phyloP scores from a whole-genome alignment of 257 asterid species.

The Schizonepeta tenuifolia region DNA sequence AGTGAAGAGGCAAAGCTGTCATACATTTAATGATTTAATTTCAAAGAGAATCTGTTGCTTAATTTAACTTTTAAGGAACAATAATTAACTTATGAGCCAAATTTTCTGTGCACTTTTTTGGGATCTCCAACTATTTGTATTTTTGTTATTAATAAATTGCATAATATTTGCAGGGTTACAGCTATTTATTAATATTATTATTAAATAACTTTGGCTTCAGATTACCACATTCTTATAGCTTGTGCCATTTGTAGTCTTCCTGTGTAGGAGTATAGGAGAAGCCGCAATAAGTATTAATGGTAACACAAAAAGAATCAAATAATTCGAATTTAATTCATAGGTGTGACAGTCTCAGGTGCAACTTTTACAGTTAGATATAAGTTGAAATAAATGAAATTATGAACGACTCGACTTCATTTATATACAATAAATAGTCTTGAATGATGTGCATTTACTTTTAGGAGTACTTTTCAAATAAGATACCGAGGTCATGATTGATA shows the following conservation, averaged over 20 bases:
- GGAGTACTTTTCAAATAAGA: too few relatives aligned
- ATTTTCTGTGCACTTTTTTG: slow-evolving; percentile 22
- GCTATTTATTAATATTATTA: not conserved
- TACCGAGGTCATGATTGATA: too few relatives aligned
- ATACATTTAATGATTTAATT: not conserved
- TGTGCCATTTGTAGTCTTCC: not conserved
- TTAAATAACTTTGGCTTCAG: not conserved
- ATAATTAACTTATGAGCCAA: slow-evolving; percentile 17
- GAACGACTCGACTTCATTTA: not conserved
- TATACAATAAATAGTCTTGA: not conserved
- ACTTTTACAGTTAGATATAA: not conserved
- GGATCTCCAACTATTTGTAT: slow-evolving; percentile 34
- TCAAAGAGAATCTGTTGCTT: slow-evolving; percentile 26
- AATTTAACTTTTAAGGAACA: slow-evolving; percentile 2
- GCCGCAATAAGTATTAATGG: not conserved
- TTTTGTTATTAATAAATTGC: slow-evolving; percentile 19
- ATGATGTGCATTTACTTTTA: not conserved
- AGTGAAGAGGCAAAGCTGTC: slow-evolving; percentile 36
- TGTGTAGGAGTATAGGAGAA: not conserved
- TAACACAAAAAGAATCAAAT: not conserved
- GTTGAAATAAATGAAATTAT: not conserved
- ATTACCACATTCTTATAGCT: not conserved
- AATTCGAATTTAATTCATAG: not conserved
- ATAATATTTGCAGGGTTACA: slow-evolving; percentile 9
- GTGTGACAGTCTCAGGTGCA: slow-evolving; percentile 7